Conservation (phyloP, 179 eudicot species). For the Beta macrorhiza region DNA sequence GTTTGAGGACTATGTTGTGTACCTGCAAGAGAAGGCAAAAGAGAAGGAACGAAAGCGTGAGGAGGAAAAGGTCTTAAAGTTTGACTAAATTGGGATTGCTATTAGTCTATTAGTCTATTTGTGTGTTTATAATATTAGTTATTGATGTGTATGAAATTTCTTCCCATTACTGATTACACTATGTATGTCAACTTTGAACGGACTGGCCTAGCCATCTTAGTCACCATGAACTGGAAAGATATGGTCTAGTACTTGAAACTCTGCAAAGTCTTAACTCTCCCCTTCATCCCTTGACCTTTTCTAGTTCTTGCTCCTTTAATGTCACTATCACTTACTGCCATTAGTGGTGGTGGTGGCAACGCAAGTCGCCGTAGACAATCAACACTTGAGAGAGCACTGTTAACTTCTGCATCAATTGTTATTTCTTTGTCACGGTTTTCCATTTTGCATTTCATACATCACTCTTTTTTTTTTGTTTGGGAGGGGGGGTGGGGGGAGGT, state of each 20-base stretch:
- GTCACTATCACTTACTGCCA: too few species aligned
- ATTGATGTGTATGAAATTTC: neutral
- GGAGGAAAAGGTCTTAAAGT: constrained; percentile 79
- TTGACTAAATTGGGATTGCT: neutral
- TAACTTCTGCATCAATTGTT: too few species aligned
- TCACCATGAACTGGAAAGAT: neutral
- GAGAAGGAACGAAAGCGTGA: constrained; percentile 94
- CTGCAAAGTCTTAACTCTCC: neutral
- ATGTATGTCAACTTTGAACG: neutral
- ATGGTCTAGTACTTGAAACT: neutral
- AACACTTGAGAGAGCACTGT: neutral
- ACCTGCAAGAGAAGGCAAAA: constrained; percentile 81
- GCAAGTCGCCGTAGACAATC: neutral
- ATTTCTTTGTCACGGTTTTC: too few species aligned
- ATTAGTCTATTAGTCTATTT: neutral
- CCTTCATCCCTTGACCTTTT: neutral
- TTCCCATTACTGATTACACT: neutral
- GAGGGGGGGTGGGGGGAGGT: too few species aligned
- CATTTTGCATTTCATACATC: too few species aligned
- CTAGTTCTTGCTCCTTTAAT: too few species aligned
- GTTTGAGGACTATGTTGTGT: constrained; percentile 66
- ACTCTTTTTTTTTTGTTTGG: too few species aligned
- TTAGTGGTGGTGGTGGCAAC: neutral
- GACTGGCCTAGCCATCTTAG: neutral
- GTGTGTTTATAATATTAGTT: neutral